Base-by-base conservation (phyloP, 345 rosid species). In the Bruguiera parviflora region DNA sequence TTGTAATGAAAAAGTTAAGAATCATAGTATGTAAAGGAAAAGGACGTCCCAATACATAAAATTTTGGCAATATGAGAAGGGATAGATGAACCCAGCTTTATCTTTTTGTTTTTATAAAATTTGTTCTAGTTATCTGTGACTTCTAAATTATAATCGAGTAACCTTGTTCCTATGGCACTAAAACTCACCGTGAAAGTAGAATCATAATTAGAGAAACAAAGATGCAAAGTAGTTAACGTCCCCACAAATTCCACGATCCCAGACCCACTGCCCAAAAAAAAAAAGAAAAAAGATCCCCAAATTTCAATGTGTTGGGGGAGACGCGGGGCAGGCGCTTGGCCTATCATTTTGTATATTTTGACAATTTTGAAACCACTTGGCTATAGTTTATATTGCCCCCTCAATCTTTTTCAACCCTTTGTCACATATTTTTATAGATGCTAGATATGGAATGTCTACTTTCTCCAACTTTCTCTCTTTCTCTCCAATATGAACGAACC, bases 391-490 rank as follows among this genome's bases (percentile, higher is more conserved):
- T 46, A 13, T 37, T 27, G 31, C 28, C 24, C 46, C 46, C 28
- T 66, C 22, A 49, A 69, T 65, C 68, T 65, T 71, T 72, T 65
- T 61, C 68, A 66, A 58, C 68, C 49, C 31, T 20, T 62, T 55
- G n/a, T 70, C 67, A 53, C 53, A 33, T 61, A 59, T 27, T 59
- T 69, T 56, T 71, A 47, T 29, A 53, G 64, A 67, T 74, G 69
- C 55, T 70, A 56, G 25, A 56, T 9, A 29, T 64, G 61, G 56
- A 53, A 63, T 77, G 59, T 68, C 66, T 62, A 49, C 75, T 72
- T 52, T 51, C 81, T 70, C 69, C 83, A 71, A 63, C 68, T 72
- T 56, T 28, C 68, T 51, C 61, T 56, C 70, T 62, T 72, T 80
- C 78, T 70, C 57, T 75, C 62, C 70, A 79, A 60, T 68, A 65